Evolutionary conservation across 495 filamentous ascomycete species (phyloP), one percentile per base, ranked within the genome.

Genomic region (Hypoxylon perforatum): DNA sequence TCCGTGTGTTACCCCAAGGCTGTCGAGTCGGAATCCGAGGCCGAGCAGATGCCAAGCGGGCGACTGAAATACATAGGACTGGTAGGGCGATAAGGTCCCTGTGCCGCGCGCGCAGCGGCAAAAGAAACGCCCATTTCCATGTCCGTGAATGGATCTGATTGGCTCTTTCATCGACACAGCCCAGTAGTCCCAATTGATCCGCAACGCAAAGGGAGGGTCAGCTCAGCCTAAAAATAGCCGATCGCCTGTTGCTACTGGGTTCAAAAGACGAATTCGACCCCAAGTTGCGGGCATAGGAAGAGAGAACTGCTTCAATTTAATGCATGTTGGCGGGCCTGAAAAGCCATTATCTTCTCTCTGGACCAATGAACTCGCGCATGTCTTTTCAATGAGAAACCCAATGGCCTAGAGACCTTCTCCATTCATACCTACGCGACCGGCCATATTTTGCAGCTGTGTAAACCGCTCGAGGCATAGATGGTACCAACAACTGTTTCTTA

Each of bases 141-240:
- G 41, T 28, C 10, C 2, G 21, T 55, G 19, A 9, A 18, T 25
- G 21, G 17, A 4, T 39, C 12, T 38, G 39, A 63, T 63, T 63
- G 65, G 38, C 33, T 25, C 8, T 45, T 18, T 7, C 7, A 58
- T 35, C 23, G 55, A 57, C 65, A 49, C 23, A 55, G 38, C 54
- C 54, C 35, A 28, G 36, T 22, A 15, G 10, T 0, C 38, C 41
- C 44, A 12, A 53, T 46, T 53, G 39, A 50, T 38, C 35, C 17
- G 2, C 15, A 22, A 7, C 2, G 22, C 33, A 49, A n/a, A 21
- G 42, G 41, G 28, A 17, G 44, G 44, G 50, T 57, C 46, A 36
- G 25, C 52, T 25, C 7, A 15, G 25, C 36, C 38, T 63, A 63
- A 57, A 51, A 63, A 57, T 63, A 63, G 52, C 21, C 36, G 21